A percentile compares a stretch with the other conserved stretches of the same genome.
These are phyloP conservation scores for Gaertneriomyces sp. DNA, from an alignment of 192 early-diverging fungal species.

Conservation along the genomic window DNA sequence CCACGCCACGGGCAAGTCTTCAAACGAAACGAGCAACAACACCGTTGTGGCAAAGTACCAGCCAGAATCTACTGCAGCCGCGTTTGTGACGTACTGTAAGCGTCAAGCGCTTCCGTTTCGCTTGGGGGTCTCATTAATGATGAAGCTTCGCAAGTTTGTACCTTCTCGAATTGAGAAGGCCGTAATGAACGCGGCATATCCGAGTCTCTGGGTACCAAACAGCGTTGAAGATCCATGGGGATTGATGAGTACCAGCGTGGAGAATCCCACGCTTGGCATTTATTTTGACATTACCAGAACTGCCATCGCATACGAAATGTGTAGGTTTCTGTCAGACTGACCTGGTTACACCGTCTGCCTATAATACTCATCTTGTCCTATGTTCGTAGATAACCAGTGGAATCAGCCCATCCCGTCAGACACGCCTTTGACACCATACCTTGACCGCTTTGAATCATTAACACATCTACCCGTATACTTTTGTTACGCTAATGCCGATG, in stretches of 20 bases:
- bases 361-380: too few relatives aligned
- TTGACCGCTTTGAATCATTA: slow-evolving; percentile 38
- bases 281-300: slow-evolving; percentile 34
- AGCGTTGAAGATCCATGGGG: slow-evolving; percentile 42
- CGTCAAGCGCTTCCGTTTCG: slow-evolving; percentile 40
- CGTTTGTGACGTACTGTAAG: slow-evolving; percentile 29
- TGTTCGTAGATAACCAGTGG: too few relatives aligned
- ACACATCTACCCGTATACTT: slow-evolving; percentile 46
- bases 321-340: slow-evolving; percentile 8
- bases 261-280: slow-evolving; percentile 44
- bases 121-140: slow-evolving; percentile 17
- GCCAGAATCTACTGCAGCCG: too few relatives aligned
- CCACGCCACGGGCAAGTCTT: slow-evolving; percentile 9
- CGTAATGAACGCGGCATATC: slow-evolving; percentile 41
- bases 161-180: slow-evolving; percentile 34
- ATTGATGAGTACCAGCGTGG: slow-evolving; percentile 25
- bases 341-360: too few relatives aligned
- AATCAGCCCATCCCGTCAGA: too few relatives aligned
- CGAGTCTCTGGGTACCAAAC: slow-evolving; percentile 43
- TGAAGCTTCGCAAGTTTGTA: slow-evolving; percentile 35
- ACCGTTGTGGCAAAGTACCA: too few relatives aligned
- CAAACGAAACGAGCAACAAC: not conserved
- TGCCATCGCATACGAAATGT: slow-evolving; percentile 34
- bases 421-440: slow-evolving; percentile 32
- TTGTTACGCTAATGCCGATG: slow-evolving; percentile 47